Evolutionary conservation across 352 stramenopile species (phyloP).

Genomic region (Phytophthora litchii): DNA sequence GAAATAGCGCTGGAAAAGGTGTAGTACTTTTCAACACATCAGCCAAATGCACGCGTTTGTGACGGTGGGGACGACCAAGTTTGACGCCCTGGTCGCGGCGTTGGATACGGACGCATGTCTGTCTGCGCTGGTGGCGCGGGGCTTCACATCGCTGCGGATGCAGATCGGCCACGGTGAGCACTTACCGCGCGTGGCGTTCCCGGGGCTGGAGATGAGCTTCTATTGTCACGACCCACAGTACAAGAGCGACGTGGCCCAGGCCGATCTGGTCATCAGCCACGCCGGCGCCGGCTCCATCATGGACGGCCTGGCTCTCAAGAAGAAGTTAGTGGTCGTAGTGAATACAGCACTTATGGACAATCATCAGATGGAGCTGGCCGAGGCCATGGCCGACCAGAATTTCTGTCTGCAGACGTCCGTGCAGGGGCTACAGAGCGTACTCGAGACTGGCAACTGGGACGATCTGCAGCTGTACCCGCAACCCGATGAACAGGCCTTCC

Average conservation of each 20-base stretch:
- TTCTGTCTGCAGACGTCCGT: conserved; percentile 68
- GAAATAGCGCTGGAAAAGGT: too few species aligned
- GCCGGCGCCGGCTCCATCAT: conserved; percentile 95
- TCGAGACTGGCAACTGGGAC: conserved; percentile 48
- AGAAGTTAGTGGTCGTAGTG: conserved; percentile 93
- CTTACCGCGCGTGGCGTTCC: conserved; percentile 39
- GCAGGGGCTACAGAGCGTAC: conserved; percentile 36
- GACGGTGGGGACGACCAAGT: conserved; percentile 95
- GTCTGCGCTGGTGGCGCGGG: conserved; percentile 47
- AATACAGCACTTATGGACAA: conserved; percentile 98
- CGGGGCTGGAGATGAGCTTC: conserved; percentile 47
- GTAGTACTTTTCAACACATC: too few species aligned
- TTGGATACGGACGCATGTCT: conserved; percentile 71
- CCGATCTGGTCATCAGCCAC: conserved; percentile 95
- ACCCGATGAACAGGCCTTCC: conserved; percentile 69
- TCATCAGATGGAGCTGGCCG: conserved; percentile 95
- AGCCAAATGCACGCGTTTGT: conserved; percentile 76
- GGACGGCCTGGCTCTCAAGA: conserved; percentile 84
- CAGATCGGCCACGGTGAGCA: conserved; percentile 86
- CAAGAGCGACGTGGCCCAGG: conserved; percentile 86
- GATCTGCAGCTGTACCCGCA: conserved; percentile 58
- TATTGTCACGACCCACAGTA: conserved; percentile 94
- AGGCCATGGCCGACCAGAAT: conserved; percentile 84
- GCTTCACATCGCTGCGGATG: conserved; percentile 68
- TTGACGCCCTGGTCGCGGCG: conserved; percentile 88